Percentiles rank a stretch among this genome's conserved stretches.
Evolutionary conservation across 108 stramenopile species (phyloP).

Genomic region (Nannochloropsis salina): DNA sequence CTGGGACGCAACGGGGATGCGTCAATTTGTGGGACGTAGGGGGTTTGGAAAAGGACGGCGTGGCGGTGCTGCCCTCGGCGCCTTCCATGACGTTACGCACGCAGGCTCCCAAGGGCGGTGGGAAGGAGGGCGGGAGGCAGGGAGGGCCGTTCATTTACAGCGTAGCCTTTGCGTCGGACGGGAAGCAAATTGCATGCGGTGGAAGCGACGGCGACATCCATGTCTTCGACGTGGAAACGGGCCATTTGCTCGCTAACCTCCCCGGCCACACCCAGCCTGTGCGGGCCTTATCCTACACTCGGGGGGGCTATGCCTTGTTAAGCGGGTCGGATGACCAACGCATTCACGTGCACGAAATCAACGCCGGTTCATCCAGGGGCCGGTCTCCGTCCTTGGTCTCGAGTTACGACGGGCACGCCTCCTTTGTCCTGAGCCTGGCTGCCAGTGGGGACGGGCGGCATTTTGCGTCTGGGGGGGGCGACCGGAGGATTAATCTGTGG

Average conservation of each 20-base stretch:
- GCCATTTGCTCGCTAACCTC: not conserved
- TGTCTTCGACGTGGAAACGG: not conserved
- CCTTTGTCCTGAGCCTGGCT: not conserved
- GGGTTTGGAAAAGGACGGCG: too few relatives aligned
- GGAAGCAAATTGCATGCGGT: not conserved
- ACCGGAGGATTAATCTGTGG: not conserved
- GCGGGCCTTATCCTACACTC: not conserved
- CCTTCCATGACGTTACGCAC: too few relatives aligned
- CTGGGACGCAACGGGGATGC: not conserved
- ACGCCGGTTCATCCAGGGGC: not conserved
- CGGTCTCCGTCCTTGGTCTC: not conserved
- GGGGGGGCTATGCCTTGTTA: not conserved
- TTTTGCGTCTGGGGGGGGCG: not conserved
- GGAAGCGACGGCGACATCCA: not conserved
- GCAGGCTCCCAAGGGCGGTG: too few relatives aligned
- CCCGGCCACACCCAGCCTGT: not conserved
- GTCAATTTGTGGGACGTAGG: not conserved
- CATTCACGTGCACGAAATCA: not conserved
- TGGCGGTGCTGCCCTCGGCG: too few relatives aligned
- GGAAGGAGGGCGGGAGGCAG: too few relatives aligned
- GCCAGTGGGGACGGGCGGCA: not conserved
- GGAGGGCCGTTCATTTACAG: too few relatives aligned
- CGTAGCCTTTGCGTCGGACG: too few relatives aligned
- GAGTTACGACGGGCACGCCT: not conserved
- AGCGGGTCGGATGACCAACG: not conserved